Base-by-base conservation (phyloP, 257 asterid genomes). In the Solanum dulcamara region DNA sequence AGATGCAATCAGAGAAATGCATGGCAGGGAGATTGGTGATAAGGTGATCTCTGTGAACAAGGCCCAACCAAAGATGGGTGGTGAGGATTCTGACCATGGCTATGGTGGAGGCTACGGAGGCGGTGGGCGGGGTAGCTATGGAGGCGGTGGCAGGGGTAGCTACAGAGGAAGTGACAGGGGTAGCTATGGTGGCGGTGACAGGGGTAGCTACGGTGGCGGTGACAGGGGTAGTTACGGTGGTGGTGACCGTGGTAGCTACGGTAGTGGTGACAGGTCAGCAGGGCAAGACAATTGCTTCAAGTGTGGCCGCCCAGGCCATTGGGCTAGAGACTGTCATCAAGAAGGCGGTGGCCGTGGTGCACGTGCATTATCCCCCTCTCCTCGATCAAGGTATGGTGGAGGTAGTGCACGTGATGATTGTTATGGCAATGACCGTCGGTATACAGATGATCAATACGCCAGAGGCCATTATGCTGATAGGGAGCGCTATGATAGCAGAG, bases 311-410 rank as follows among this genome's bases (percentile, higher is more conserved):
- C 91, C 98, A 2, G 99, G 99, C 5, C 99, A 97, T 44, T 97
- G 99, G 99, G 98, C 98, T 48, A 92, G 99, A 32, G 99, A 97
- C 85, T 97, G 98, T 68, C 98, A 98, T 6, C 91, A 95, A 30
- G 93, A 89, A 18, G 96, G 93, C 66, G 97, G 98, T 81, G 93
- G 96, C 15, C 90, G 98, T 53, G 94, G 94, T 71, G 87, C 87
- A 66, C 97, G 97, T 35, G 92, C 97, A 9, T 84, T 94, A 85
- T 88, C 98, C 10, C 95, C 99, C 37, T 93, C 94, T 64, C 94
- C 95, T 24, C 98, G 97, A 2, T 85, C 97, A 59, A 92, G 94
- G 94, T 94, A 91, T 89, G 94, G 92, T 67, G 97, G 96, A 57
- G 87, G 88, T 82, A 92, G 92, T 70, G 88, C 90, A 84, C 97